Conservation (phyloP, 1,284 basidiomycete genomes). For the Ustilago sp. region DNA sequence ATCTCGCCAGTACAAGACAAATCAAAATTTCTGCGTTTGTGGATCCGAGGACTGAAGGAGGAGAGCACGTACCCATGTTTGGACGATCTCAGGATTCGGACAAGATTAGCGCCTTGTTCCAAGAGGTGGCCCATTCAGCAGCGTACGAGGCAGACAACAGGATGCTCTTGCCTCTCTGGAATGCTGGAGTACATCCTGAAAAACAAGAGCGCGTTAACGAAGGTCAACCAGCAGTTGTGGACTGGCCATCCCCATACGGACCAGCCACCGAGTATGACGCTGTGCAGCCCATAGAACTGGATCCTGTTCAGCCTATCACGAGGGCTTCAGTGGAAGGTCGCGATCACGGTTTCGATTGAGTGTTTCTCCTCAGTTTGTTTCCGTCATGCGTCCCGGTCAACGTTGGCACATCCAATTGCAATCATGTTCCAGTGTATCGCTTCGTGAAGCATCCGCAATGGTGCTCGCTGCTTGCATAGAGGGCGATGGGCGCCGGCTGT, state of each 20-base stretch:
- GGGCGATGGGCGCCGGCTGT: not conserved
- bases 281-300: not conserved
- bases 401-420: not conserved
- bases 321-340: no score
- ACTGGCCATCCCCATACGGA: not conserved
- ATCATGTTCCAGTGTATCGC: not conserved
- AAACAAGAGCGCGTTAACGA: not conserved
- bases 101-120: not conserved
- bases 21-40: not conserved
- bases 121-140: not conserved
- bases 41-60: constrained; percentile 2
- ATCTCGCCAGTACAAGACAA: not conserved
- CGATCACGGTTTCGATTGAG: no score
- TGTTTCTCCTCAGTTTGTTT: no score
- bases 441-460: not conserved
- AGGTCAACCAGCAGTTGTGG: not conserved
- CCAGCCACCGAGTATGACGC: not conserved
- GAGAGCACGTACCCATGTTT: constrained; percentile 1
- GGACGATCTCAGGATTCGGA: not conserved
- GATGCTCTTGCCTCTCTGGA: constrained; percentile 2
- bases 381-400: no score
- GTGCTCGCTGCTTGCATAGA: no score
- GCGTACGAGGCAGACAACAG: constrained; percentile 1
- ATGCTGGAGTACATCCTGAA: not conserved
- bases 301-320: not conserved